Percentiles rank a stretch among this genome's conserved stretches.
Evolutionary conservation across 495 filamentous ascomycete species (phyloP).

Genomic region (Aspergillus affinis): DNA sequence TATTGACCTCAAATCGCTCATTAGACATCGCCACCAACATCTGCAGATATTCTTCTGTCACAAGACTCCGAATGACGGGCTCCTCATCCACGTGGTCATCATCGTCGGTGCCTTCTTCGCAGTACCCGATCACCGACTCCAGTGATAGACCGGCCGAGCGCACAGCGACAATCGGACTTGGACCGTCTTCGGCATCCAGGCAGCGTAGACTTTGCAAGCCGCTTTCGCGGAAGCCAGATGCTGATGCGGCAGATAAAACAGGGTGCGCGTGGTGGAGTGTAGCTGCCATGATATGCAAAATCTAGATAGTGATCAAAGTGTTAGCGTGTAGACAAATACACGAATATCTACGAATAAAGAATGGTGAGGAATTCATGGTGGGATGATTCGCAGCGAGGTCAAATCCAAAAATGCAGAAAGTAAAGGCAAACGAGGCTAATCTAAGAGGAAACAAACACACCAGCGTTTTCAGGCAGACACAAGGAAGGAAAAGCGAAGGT

Average conservation of each 20-base stretch:
- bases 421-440: neutral
- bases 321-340: neutral
- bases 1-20: slow-evolving; percentile 73
- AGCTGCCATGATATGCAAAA: slow-evolving; percentile 80
- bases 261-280: slow-evolving; percentile 69
- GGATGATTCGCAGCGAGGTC: too few species aligned
- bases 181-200: slow-evolving; percentile 34
- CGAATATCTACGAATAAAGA: neutral
- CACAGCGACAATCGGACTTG: slow-evolving; percentile 75
- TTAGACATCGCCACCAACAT: slow-evolving; percentile 69
- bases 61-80: slow-evolving; percentile 39
- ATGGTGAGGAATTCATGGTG: too few species aligned
- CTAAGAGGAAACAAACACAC: neutral
- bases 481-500: slow-evolving; percentile 11
- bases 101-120: slow-evolving; percentile 35
- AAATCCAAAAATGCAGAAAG: too few species aligned
- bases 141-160: slow-evolving; percentile 76
- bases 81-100: slow-evolving; percentile 34
- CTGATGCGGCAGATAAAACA: slow-evolving; percentile 69
- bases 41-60: slow-evolving; percentile 58
- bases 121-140: slow-evolving; percentile 72
- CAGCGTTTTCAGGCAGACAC: slow-evolving; percentile 1
- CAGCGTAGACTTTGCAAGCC: slow-evolving; percentile 56
- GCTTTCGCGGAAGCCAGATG: slow-evolving; percentile 85
- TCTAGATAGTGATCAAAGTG: slow-evolving; percentile 47